Evolutionary conservation across 495 filamentous ascomycete species (phyloP), one percentile per base, ranked within the genome.

Genomic region (Cercophora newfieldiana): DNA sequence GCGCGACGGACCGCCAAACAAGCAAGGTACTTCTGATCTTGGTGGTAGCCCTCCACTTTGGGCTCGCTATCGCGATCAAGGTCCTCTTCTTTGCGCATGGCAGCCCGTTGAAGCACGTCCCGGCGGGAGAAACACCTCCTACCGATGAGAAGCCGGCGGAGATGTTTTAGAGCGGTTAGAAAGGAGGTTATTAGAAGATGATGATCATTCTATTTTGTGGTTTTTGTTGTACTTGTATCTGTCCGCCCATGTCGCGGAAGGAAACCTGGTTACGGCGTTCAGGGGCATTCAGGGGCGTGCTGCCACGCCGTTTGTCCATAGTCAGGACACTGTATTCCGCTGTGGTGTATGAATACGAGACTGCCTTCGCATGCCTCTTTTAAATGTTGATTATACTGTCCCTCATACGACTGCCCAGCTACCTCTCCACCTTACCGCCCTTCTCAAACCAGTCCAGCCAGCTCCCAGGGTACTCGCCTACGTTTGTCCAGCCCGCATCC

Each of bases 1-100:
- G 88, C 75, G 93, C 93, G 48, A 97, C 93, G 50, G 95, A 97
- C 79, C 87, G 88, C 56, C 92, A 96, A 81, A 92, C 92, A 18
- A 94, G 92, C 75, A 95, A 94, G 81, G 84, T 93, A 62, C 79
- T 99, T 62, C 82, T 99, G 66, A 83, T 97, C 48, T 79, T 93
- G 57, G 93, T 98, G 55, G 85, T 98, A 44, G 83, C 83, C 24
- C 81, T 97, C 67, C 95, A 99, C 80, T 89, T 92, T 21, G 96
- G 89, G 16, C 79, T 99, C 69, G 88, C 94, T 7, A 84, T 98
- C 72, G 89, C 94, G 3, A 98, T 99, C 77, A 97, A 97, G 83
- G 86, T 97, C 64, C 79, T 97, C 16, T 98, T 98, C 85, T 99
- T 99, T 80, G 94, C 94, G 78, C 86, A 90, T 59, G 88, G 82